Conservation (phyloP, 1,139 yeast genomes). For the Yamadazyma diospyri region DNA sequence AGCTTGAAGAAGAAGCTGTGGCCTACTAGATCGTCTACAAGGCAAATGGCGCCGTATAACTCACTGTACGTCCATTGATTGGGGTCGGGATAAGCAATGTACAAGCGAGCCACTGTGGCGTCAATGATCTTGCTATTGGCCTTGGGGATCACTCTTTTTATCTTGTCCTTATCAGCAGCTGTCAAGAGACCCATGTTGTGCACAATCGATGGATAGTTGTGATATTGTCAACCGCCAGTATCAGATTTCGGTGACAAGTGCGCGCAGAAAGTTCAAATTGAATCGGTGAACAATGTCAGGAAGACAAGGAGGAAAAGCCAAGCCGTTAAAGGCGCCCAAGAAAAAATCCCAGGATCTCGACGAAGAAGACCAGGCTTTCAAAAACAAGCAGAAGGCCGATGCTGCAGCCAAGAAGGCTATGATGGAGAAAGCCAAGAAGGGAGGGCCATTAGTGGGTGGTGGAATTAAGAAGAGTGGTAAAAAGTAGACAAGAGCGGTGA, state of each 20-base stretch:
- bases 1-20: slow-evolving; percentile 87
- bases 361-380: slow-evolving; percentile 86
- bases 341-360: slow-evolving; percentile 71
- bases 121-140: slow-evolving; percentile 83
- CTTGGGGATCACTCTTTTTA: slow-evolving; percentile 86
- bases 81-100: slow-evolving; percentile 85
- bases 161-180: slow-evolving; percentile 75
- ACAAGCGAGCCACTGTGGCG: slow-evolving; percentile 86
- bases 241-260: too few relatives aligned
- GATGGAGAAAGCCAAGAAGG: slow-evolving; percentile 83
- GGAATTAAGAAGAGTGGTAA: slow-evolving; percentile 90
- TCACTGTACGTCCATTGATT: slow-evolving; percentile 86
- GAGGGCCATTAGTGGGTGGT: slow-evolving; percentile 89
- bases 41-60: slow-evolving; percentile 76
- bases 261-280: too few relatives aligned
- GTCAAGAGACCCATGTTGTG: slow-evolving; percentile 58
- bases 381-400: slow-evolving; percentile 92
- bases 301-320: slow-evolving; percentile 73
- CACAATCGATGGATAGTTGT: too few relatives aligned
- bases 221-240: too few relatives aligned
- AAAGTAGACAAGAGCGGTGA: slow-evolving; percentile 29
- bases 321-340: slow-evolving; percentile 68
- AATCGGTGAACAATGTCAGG: slow-evolving; percentile 55
- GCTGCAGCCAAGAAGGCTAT: slow-evolving; percentile 89
- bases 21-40: slow-evolving; percentile 92